phyloP scores from a whole-genome alignment of 148 eudicot species.

The Chenopodium berlandieri region DNA sequence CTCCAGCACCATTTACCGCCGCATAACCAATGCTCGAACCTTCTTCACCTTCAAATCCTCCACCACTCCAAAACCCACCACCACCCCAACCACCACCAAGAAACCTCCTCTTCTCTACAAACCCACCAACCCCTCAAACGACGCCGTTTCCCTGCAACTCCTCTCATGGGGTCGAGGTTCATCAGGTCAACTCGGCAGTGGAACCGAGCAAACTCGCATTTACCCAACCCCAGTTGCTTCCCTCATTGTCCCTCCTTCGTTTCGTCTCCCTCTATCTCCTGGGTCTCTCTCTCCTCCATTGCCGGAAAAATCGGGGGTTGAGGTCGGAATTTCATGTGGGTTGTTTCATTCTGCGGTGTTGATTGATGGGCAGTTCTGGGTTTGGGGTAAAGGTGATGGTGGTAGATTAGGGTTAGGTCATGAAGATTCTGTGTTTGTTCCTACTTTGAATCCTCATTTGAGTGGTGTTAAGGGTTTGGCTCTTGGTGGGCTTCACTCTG shows the following conservation, averaged over 20 bases:
- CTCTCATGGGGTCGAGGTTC: conserved; percentile 87
- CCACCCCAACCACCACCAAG: conserved; percentile 23
- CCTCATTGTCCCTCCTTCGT: conserved; percentile 49
- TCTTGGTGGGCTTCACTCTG: conserved; percentile 91
- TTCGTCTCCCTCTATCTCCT: conserved; percentile 42
- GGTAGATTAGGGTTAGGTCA: conserved; percentile 82
- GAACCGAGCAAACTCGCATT: conserved; percentile 47
- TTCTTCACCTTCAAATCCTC: conserved; percentile 24
- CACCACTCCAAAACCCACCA: conserved; percentile 20
- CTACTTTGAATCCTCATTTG: conserved; percentile 50
- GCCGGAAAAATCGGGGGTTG: conserved; percentile 4
- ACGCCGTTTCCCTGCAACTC: conserved; percentile 42
- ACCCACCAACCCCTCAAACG: conserved; percentile 10
- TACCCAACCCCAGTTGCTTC: conserved; percentile 61
- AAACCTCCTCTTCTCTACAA: conserved; percentile 40
- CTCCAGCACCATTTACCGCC: conserved; percentile 28
- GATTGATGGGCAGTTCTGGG: conserved; percentile 66
- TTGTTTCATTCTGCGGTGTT: conserved; percentile 72
- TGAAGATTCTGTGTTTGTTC: conserved; percentile 54
- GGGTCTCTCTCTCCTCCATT: conserved; percentile 35
- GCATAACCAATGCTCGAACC: conserved; percentile 15
- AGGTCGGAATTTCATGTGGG: conserved; percentile 75
- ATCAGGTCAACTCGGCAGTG: conserved; percentile 85
- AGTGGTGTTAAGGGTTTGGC: conserved; percentile 45
- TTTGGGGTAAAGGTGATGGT: conserved; percentile 99